Evolutionary conservation across 78 protist genomes (phyloP), one percentile per base, ranked within the genome.

Genomic region (Mantamonas sphyraenae): DNA sequence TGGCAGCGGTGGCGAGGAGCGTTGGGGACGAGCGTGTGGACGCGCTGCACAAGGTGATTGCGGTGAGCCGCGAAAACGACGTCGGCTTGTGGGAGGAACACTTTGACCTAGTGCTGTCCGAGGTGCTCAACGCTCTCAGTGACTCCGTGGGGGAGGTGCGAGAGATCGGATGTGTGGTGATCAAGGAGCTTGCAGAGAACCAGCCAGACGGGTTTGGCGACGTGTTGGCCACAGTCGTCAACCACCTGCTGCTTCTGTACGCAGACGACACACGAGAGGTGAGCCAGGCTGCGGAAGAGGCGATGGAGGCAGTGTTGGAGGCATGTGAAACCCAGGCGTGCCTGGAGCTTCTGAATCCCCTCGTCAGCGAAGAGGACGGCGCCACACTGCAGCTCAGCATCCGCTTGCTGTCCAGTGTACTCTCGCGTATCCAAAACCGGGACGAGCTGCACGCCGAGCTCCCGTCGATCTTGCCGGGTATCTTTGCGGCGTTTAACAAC

Each of bases 161-260:
- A 10, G 67, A 61, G 50, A 22, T 38, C 20, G 47, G 53, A 12
- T 0, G 5, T 30, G n/a, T 28, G 20, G 2, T 22, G 19, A 1
- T 38, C 24, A 24, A 38, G 51, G 67, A 61, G 19, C 30, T 61
- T 43, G 35, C 38, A 16, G 53, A 50, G 53, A 0, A 10, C 19
- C 67, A 38, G 35, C 20, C 51, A 24, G 8, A n/a, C 37, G 53
- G 67, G 34, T 24, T 39, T 16, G 20, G 14, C 24, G 43, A 33
- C n/a, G n/a, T n/a, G n/a, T n/a, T n/a, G n/a, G n/a, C n/a, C n/a
- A n/a, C n/a, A 8, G 34, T 61, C 67, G 38, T 50, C 20, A 50
- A 61, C 34, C 67, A 61, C 67, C 53, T 61, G 33, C 26, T 61
- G 53, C 67, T 61, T 50, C 2, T 16, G 53, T 45, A 42, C 51